Evolutionary conservation across 306 rosid species (phyloP).

Genomic region (Morella rubra): DNA sequence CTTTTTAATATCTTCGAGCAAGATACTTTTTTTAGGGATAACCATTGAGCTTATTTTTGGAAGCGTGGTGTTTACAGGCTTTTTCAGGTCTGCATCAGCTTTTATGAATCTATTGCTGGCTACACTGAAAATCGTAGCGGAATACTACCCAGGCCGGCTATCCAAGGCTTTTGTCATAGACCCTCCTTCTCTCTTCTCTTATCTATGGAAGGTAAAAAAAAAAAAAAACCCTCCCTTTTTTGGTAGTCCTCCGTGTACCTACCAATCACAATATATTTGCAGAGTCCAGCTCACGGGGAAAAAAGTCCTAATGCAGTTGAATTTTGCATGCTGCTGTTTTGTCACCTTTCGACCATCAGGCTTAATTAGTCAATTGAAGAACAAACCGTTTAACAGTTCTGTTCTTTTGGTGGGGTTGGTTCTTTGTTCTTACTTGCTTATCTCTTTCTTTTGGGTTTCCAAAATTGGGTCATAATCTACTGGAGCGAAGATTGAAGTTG

Average conservation of each 20-base stretch:
- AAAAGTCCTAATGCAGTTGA: not conserved
- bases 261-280: not conserved
- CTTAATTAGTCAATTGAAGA: too few species aligned
- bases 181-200: slow-evolving; percentile 84
- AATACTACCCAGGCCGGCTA: slow-evolving; percentile 76
- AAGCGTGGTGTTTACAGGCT: slow-evolving; percentile 57
- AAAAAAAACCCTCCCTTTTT: slow-evolving; percentile 24
- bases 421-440: not conserved
- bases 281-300: not conserved
- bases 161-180: slow-evolving; percentile 78
- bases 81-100: slow-evolving; percentile 86
- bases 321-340: not conserved
- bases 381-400: not conserved
- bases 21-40: not conserved
- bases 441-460: not conserved
- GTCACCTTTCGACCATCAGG: slow-evolving; percentile 28
- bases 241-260: slow-evolving; percentile 30
- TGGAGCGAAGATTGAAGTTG: not conserved
- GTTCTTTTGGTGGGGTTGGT: not conserved
- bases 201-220: slow-evolving; percentile 94
- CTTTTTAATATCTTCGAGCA: not conserved
- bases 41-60: not conserved
- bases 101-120: slow-evolving; percentile 72
- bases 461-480: not conserved
- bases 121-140: slow-evolving; percentile 71